A percentile compares a stretch with the other conserved stretches of the same genome.
Evolutionary conservation across 2,329 filamentous ascomycete genomes (phyloP).

Genomic region (Sarocladium kiliense): DNA sequence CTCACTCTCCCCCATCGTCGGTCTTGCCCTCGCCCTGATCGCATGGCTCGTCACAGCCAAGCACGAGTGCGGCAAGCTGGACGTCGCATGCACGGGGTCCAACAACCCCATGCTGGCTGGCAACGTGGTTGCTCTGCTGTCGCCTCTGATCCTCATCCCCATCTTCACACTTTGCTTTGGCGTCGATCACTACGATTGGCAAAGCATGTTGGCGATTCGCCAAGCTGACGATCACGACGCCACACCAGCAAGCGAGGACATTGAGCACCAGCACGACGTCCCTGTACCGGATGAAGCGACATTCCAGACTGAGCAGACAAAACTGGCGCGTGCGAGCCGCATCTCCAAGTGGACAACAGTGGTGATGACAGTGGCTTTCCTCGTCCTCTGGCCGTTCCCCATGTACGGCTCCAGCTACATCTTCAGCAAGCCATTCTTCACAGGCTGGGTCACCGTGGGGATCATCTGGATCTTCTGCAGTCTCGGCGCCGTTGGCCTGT

Average conservation of each 20-base stretch:
- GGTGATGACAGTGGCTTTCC: conserved; percentile 55
- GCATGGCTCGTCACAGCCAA: conserved; percentile 69
- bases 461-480: conserved; percentile 51
- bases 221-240: conserved; percentile 74
- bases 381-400: conserved; percentile 88
- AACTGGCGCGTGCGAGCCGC: conserved; percentile 48
- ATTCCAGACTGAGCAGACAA: conserved; percentile 40
- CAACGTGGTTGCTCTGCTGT: conserved; percentile 76
- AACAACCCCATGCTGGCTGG: conserved; percentile 86
- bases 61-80: conserved; percentile 61
- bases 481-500: conserved; percentile 71
- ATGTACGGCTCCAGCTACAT: conserved; percentile 81
- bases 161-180: conserved; percentile 60
- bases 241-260: conserved; percentile 47
- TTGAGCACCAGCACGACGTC: conserved; percentile 18
- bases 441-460: conserved; percentile 65
- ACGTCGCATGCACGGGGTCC: conserved; percentile 68
- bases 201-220: conserved; percentile 74
- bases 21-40: conserved; percentile 58
- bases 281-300: conserved; percentile 19
- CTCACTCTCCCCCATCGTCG: conserved; percentile 58
- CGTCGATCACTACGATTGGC: conserved; percentile 76
- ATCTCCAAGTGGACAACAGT: conserved; percentile 33
- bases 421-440: conserved; percentile 55
- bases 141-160: conserved; percentile 66